These are phyloP conservation scores for Quercus parvula DNA, from an alignment of 306 rosid genomes.

Conservation along the genomic window DNA sequence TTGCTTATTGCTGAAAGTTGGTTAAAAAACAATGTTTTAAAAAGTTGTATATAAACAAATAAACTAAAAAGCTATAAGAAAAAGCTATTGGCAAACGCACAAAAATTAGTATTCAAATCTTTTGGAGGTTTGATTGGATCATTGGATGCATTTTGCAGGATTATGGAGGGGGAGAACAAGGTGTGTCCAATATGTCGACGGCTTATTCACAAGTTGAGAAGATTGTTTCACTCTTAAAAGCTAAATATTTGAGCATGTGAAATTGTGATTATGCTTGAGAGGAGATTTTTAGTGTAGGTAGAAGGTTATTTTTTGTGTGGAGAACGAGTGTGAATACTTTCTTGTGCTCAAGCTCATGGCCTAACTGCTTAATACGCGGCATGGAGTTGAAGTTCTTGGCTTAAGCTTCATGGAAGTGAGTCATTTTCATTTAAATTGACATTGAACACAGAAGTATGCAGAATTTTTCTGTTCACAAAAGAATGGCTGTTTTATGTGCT, in stretches of 20 bases:
- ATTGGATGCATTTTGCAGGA: conserved; percentile 46
- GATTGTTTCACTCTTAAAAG: conserved; percentile 41
- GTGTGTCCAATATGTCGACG: conserved; percentile 74
- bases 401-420: conserved; percentile 16
- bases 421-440: neutral
- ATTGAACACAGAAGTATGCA: neutral
- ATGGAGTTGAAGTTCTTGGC: conserved; percentile 2
- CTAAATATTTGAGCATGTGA: conserved; percentile 7
- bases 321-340: conserved; percentile 7
- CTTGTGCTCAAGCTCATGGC: neutral
- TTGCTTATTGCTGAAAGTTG: no score
- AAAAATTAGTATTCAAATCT: neutral
- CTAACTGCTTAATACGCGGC: neutral
- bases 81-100: neutral
- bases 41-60: no score
- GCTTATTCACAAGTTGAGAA: conserved; percentile 57
- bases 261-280: conserved; percentile 3
- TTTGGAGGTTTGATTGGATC: neutral
- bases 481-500: no score
- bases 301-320: neutral
- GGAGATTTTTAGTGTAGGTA: conserved; percentile 3
- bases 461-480: neutral
- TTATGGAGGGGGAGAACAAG: conserved; percentile 52
- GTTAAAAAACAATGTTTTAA: no score
- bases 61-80: no score